Evolutionary conservation across 2,329 filamentous ascomycete species (phyloP), one percentile per base, ranked within the genome.

Genomic region (Harringtonia aguacate): DNA sequence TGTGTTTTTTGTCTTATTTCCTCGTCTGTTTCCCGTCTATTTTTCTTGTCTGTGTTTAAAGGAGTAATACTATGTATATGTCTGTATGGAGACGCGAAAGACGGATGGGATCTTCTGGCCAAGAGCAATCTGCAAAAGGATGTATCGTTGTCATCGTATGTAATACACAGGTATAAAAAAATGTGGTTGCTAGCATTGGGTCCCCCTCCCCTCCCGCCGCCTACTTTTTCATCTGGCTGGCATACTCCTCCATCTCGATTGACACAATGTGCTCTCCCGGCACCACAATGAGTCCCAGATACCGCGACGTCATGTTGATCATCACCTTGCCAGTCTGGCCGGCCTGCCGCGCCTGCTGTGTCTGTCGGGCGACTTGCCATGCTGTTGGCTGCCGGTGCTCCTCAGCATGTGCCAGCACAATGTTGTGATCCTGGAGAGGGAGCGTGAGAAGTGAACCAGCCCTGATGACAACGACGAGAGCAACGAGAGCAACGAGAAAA

Each of bases 281-380:
- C 4, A 98, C 78, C 21, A 95, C 89, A 3, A 98, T 80, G 22
- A 97, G 66, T 0, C 92, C 92, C 20, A 98, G 76, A 58, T 87
- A 94, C 43, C 92, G 79, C 52, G 84, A 88, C 22, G 78, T 83
- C 80, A 94, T 85, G 53, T 87, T 76, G 43, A 86, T 63, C 49
- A 73, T 75, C 45, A 83, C 57, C 14, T 63, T 68, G 20, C 60
- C 62, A 3, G 55, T 54, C 66, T 65, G n/a, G 28, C 43, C 49
- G 20, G 58, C 22, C 12, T 4, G 20, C 5, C 28, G 20, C 1
- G 42, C 42, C 35, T 44, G 42, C 7, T 56, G 37, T 61, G 59
- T 57, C 36, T 65, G 57, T 46, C 66, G 64, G 10, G 63, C 60
- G 4, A 65, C 53, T 43, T 70, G 64, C 34, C 70, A 64, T 17